These are phyloP conservation scores for Neurospora sp. DNA, from an alignment of 495 filamentous ascomycete genomes.

Conservation along the genomic window DNA sequence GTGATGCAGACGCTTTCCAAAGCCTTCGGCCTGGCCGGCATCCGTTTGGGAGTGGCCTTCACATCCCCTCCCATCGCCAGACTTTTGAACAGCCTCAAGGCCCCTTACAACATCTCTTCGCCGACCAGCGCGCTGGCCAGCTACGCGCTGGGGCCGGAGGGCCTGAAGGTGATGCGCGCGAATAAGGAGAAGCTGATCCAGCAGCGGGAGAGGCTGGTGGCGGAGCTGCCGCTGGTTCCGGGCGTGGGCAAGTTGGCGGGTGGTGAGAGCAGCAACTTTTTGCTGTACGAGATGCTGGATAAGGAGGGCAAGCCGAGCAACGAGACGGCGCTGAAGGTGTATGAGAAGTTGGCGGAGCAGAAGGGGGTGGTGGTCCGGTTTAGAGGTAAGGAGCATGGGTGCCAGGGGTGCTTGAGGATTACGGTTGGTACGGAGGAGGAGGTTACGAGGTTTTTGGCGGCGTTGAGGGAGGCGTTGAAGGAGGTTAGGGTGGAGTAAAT, in stretches of 20 bases:
- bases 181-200: slow-evolving; percentile 57
- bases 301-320: slow-evolving; percentile 66
- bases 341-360: slow-evolving; percentile 76
- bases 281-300: slow-evolving; percentile 80
- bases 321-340: slow-evolving; percentile 60
- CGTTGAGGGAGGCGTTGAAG: slow-evolving; percentile 51
- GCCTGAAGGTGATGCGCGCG: slow-evolving; percentile 58
- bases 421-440: slow-evolving; percentile 88
- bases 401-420: slow-evolving; percentile 77
- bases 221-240: slow-evolving; percentile 60
- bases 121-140: slow-evolving; percentile 75
- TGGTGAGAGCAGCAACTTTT: slow-evolving; percentile 73
- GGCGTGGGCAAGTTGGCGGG: slow-evolving; percentile 78
- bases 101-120: slow-evolving; percentile 87
- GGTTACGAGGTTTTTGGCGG: slow-evolving; percentile 63
- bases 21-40: slow-evolving; percentile 90
- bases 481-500: slow-evolving; percentile 31
- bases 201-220: slow-evolving; percentile 67
- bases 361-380: slow-evolving; percentile 89
- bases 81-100: slow-evolving; percentile 83
- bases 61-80: slow-evolving; percentile 46
- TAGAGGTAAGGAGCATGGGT: slow-evolving; percentile 83
- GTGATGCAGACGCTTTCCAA: slow-evolving; percentile 98
- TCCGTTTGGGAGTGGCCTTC: slow-evolving; percentile 64
- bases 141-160: slow-evolving; percentile 53